A percentile compares a stretch with the other conserved stretches of the same genome.
These are phyloP conservation scores for Euphorbia celastroides DNA, from an alignment of 441 rosid genomes.

Conservation along the genomic window DNA sequence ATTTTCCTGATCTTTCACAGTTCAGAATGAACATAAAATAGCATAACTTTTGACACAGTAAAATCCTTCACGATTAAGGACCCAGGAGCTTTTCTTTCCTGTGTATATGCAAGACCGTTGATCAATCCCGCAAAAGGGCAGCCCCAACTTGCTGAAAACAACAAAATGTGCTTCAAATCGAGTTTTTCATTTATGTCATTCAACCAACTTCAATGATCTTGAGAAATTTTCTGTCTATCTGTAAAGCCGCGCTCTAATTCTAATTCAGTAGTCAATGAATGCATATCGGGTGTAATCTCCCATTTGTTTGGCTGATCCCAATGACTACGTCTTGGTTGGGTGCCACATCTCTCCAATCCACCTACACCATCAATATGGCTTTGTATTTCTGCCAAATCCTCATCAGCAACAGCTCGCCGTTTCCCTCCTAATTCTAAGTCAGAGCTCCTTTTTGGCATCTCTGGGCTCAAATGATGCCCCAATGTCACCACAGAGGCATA, in stretches of 20 bases:
- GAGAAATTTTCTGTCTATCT: conserved; percentile 26
- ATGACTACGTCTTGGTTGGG: conserved; percentile 34
- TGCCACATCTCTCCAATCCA: conserved; percentile 43
- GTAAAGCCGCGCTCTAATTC: conserved; percentile 34
- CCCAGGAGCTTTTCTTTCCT: conserved; percentile 12
- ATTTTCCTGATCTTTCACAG: neutral
- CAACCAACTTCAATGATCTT: conserved; percentile 21
- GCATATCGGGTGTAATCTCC: conserved; percentile 43
- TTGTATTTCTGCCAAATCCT: conserved; percentile 54
- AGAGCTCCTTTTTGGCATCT: conserved; percentile 35
- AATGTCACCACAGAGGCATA: conserved; percentile 24
- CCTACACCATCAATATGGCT: conserved; percentile 47
- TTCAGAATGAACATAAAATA: conserved; percentile 11
- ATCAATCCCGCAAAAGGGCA: no score
- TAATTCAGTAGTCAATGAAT: conserved; percentile 39
- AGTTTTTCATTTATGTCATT: conserved; percentile 4
- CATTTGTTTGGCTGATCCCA: conserved; percentile 35
- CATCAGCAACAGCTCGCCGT: conserved; percentile 50
- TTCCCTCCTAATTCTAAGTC: conserved; percentile 49
- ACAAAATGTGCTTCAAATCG: no score
- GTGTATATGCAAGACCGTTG: no score
- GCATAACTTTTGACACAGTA: conserved; percentile 19
- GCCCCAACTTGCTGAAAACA: conserved; percentile 7
- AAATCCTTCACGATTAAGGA: conserved; percentile 16
- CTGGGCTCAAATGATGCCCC: conserved; percentile 35